Percentiles rank a stretch among this genome's conserved stretches.
These are phyloP conservation scores for Cytospora chrysosperma DNA, from an alignment of 2,329 filamentous ascomycete species.

Conservation along the genomic window DNA sequence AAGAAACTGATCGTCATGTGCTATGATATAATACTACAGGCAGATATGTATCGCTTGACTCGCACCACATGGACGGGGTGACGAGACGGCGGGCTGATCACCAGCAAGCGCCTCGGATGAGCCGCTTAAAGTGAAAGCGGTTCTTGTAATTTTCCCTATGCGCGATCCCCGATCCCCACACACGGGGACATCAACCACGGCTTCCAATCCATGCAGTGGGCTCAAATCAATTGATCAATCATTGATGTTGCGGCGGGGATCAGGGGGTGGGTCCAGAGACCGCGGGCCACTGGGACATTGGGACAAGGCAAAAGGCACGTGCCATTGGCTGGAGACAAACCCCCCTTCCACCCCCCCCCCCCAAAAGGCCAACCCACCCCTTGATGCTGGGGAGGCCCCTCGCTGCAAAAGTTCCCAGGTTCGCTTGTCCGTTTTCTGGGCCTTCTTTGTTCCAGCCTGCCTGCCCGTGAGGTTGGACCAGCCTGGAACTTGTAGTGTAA, in stretches of 20 bases:
- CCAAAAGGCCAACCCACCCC: not conserved
- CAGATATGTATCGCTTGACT: not conserved
- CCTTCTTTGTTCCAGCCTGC: not conserved
- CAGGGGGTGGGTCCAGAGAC: slow-evolving; percentile 16
- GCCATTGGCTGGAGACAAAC: slow-evolving; percentile 13
- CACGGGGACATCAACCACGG: slow-evolving; percentile 6
- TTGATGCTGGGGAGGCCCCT: slow-evolving; percentile 12
- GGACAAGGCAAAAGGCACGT: not conserved
- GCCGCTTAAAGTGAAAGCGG: slow-evolving; percentile 2
- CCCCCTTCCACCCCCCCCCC: no score
- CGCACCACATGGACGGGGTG: not conserved
- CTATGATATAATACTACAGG: not conserved
- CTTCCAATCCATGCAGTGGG: not conserved
- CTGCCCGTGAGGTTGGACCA: not conserved
- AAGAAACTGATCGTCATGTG: not conserved
- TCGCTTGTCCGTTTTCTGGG: slow-evolving; percentile 3
- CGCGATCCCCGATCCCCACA: not conserved
- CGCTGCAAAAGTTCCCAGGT: not conserved
- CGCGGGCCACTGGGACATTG: not conserved
- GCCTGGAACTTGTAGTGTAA: not conserved
- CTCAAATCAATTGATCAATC: not conserved
- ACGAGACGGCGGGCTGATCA: not conserved
- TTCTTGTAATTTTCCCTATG: not conserved
- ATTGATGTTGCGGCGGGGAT: slow-evolving; percentile 18
- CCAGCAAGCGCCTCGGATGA: not conserved